These are phyloP conservation scores for Dichotomocladium elegans DNA, from an alignment of 371 early-diverging fungal genomes.

Conservation along the genomic window DNA sequence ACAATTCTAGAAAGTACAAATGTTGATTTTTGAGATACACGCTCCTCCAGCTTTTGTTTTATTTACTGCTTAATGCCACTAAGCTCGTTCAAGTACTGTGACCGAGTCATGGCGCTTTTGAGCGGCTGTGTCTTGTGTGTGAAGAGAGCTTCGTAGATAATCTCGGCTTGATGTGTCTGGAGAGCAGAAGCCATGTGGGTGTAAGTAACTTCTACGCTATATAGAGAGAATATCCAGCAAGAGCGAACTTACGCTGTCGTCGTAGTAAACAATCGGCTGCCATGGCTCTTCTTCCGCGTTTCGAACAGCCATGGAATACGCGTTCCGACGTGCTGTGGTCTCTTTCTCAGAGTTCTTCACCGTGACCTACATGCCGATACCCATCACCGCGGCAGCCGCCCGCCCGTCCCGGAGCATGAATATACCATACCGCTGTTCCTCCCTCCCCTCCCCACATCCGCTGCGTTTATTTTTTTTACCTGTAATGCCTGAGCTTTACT, in stretches of 20 bases:
- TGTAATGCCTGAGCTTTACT: constrained; percentile 60
- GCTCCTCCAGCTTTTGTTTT: no score
- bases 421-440: no score
- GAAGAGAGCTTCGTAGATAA: neutral
- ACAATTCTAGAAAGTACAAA: no score
- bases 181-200: no score
- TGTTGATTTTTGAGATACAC: no score
- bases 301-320: constrained; percentile 55
- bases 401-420: neutral
- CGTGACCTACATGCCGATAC: constrained; percentile 25
- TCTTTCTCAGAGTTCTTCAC: constrained; percentile 56
- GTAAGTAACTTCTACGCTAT: no score
- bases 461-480: constrained; percentile 22
- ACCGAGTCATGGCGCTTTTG: neutral
- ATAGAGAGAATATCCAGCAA: no score
- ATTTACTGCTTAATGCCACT: no score
- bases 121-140: neutral
- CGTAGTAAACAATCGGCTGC: constrained; percentile 66
- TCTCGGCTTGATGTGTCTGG: no score
- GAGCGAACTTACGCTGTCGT: constrained; percentile 58
- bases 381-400: neutral
- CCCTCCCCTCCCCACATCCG: neutral
- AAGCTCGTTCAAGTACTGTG: no score
- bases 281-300: constrained; percentile 79
- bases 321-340: constrained; percentile 43